A percentile compares a stretch with the other conserved stretches of the same genome.
Evolutionary conservation across 805 yeast species (phyloP).

Genomic region (Yarrowia porcina): DNA sequence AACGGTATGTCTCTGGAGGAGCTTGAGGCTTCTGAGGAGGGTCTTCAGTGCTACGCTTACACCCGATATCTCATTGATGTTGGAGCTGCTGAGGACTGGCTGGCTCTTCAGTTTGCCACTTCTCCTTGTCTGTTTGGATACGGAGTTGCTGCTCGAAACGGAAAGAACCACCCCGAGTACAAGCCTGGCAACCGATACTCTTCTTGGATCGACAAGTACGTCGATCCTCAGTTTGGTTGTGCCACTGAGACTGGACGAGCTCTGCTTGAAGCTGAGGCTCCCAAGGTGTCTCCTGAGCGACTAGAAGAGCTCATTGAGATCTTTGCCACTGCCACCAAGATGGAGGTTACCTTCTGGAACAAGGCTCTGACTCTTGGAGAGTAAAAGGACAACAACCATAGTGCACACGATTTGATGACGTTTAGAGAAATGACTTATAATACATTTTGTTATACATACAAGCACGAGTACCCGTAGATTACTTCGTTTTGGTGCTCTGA

Average conservation of each 20-base stretch:
- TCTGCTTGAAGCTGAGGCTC: conserved; percentile 47
- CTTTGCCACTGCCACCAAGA: conserved; percentile 54
- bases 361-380: conserved; percentile 28
- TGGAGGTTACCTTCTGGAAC: conserved; percentile 71
- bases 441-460: background rate
- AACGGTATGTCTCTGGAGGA: conserved; percentile 43
- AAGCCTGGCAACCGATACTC: conserved; percentile 34
- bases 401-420: background rate
- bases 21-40: conserved; percentile 48
- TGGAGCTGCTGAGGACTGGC: conserved; percentile 55
- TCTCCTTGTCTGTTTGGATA: conserved; percentile 78
- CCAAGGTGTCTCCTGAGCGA: conserved; percentile 44
- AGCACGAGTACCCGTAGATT: too few species aligned
- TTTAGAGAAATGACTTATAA: background rate
- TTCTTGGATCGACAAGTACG: conserved; percentile 63
- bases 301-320: conserved; percentile 53
- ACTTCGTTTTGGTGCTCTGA: background rate
- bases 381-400: background rate
- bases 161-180: conserved; percentile 35
- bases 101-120: conserved; percentile 63
- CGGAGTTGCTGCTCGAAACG: conserved; percentile 50
- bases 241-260: conserved; percentile 53
- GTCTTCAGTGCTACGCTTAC: conserved; percentile 58
- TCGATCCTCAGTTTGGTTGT: conserved; percentile 52
- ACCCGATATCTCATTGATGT: conserved; percentile 56